Evolutionary conservation across 805 yeast genomes (phyloP).

Genomic region (Wickerhamomyces chambardii): DNA sequence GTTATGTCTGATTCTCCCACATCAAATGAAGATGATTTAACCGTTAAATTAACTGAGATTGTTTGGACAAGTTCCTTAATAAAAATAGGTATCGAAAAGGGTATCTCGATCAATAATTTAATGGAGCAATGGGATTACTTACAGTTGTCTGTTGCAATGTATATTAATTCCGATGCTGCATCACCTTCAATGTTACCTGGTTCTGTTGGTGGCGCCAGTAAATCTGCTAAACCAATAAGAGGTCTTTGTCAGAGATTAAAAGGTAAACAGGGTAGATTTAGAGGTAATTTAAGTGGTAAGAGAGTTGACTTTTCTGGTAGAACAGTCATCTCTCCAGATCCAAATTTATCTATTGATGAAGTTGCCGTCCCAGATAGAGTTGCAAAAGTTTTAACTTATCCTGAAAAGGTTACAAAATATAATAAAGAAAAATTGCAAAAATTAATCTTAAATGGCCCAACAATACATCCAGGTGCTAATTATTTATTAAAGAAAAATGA

Average conservation of each 20-base stretch:
- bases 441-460: constrained; percentile 78
- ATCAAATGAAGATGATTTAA: constrained; percentile 93
- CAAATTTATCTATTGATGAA: constrained; percentile 88
- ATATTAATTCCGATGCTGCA: constrained; percentile 92
- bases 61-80: constrained; percentile 96
- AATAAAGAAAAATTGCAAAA: constrained; percentile 70
- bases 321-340: constrained; percentile 98
- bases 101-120: constrained; percentile 83
- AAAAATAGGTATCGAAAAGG: constrained; percentile 91
- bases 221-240: constrained; percentile 67
- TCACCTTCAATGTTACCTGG: constrained; percentile 74
- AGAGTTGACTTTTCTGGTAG: constrained; percentile 98
- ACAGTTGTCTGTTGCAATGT: constrained; percentile 94
- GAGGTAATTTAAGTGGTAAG: constrained; percentile 97
- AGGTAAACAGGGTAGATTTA: constrained; percentile 98
- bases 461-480: constrained; percentile 93
- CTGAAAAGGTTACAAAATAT: constrained; percentile 88
- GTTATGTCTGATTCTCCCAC: constrained; percentile 83
- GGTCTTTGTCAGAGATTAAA: constrained; percentile 96
- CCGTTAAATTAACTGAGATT: constrained; percentile 91
- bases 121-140: constrained; percentile 99
- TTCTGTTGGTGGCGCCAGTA: constrained; percentile 38
- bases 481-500: constrained; percentile 79
- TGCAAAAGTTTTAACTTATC: constrained; percentile 92
- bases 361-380: constrained; percentile 98